These are phyloP conservation scores for Fulvia fulva DNA, from an alignment of 2,329 filamentous ascomycete genomes.

Conservation along the genomic window DNA sequence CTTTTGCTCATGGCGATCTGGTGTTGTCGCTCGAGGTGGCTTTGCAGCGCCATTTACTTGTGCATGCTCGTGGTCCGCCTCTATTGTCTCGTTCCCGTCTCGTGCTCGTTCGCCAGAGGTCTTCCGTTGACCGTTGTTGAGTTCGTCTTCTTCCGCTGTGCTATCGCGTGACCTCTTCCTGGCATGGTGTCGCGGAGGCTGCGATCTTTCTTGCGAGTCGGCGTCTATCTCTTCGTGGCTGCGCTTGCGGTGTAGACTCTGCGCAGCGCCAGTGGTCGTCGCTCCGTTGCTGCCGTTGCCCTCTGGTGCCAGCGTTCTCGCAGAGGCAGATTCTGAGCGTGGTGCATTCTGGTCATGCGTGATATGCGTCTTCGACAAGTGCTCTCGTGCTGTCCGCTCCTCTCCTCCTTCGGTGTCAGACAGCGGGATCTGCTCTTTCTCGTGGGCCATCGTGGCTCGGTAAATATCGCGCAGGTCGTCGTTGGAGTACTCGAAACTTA, in stretches of 20 bases:
- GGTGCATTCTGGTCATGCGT: slow-evolving; percentile 27
- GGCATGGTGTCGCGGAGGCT: slow-evolving; percentile 38
- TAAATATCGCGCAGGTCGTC: not conserved
- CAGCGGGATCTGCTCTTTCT: slow-evolving; percentile 19
- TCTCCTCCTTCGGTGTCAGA: slow-evolving; percentile 49
- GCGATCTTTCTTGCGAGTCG: slow-evolving; percentile 34
- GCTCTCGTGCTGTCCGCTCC: slow-evolving; percentile 53
- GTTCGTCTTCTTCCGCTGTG: slow-evolving; percentile 33
- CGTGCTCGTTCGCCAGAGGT: slow-evolving; percentile 32
- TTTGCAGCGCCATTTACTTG: slow-evolving; percentile 28
- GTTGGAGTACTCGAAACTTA: not conserved
- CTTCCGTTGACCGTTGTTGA: slow-evolving; percentile 32
- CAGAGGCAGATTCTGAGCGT: not conserved
- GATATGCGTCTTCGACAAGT: slow-evolving; percentile 60
- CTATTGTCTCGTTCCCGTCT: slow-evolving; percentile 27
- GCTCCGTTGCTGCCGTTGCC: slow-evolving; percentile 5
- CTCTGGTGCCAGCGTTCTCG: slow-evolving; percentile 14
- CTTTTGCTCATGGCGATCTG: slow-evolving; percentile 17
- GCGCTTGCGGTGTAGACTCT: slow-evolving; percentile 40
- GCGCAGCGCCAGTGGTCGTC: slow-evolving; percentile 4
- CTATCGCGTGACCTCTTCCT: slow-evolving; percentile 48
- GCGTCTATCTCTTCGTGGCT: slow-evolving; percentile 45
- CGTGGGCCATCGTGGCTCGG: slow-evolving; percentile 24
- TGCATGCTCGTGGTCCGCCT: slow-evolving; percentile 4
- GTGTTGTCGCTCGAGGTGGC: slow-evolving; percentile 18